Conservation (phyloP, 352 stramenopile genomes). For the Plasmopara viticola region DNA sequence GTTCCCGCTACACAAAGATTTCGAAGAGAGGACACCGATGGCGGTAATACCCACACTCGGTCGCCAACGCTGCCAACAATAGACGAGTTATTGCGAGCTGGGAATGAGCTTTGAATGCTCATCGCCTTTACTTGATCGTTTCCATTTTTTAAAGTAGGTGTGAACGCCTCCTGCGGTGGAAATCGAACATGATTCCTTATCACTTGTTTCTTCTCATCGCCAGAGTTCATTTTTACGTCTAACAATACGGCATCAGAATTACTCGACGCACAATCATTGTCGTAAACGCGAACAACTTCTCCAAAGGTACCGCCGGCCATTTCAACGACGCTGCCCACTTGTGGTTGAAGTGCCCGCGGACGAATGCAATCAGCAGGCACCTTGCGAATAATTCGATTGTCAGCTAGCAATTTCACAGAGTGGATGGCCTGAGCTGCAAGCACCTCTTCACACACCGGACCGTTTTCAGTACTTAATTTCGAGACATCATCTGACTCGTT, state of each 20-base stretch:
- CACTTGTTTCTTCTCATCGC: slow-evolving; percentile 50
- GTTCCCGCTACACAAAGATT: slow-evolving; percentile 46
- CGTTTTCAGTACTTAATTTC: slow-evolving; percentile 8
- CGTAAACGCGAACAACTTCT: slow-evolving; percentile 49
- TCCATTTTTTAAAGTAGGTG: slow-evolving; percentile 12
- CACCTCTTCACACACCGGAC: slow-evolving; percentile 16
- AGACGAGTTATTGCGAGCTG: slow-evolving; percentile 51
- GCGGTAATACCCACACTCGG: slow-evolving; percentile 54
- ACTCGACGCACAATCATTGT: slow-evolving; percentile 11
- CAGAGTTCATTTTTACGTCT: slow-evolving; percentile 45
- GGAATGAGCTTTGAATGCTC: slow-evolving; percentile 64
- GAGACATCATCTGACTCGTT: slow-evolving; percentile 11
- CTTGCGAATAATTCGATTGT: slow-evolving; percentile 36
- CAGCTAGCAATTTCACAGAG: slow-evolving; percentile 37
- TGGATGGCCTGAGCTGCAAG: slow-evolving; percentile 20
- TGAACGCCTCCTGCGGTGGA: slow-evolving; percentile 20
- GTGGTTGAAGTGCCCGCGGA: slow-evolving; percentile 25
- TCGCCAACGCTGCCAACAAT: slow-evolving; percentile 49
- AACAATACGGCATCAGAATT: slow-evolving; percentile 17
- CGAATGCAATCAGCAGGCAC: slow-evolving; percentile 41
- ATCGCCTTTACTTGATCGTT: slow-evolving; percentile 52
- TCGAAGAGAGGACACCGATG: slow-evolving; percentile 19
- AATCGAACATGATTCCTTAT: slow-evolving; percentile 48
- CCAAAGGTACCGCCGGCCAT: slow-evolving; percentile 49
- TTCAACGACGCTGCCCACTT: slow-evolving; percentile 68